These are phyloP conservation scores for Colletotrichum sp. DNA, from an alignment of 2,329 filamentous ascomycete genomes.

Conservation along the genomic window DNA sequence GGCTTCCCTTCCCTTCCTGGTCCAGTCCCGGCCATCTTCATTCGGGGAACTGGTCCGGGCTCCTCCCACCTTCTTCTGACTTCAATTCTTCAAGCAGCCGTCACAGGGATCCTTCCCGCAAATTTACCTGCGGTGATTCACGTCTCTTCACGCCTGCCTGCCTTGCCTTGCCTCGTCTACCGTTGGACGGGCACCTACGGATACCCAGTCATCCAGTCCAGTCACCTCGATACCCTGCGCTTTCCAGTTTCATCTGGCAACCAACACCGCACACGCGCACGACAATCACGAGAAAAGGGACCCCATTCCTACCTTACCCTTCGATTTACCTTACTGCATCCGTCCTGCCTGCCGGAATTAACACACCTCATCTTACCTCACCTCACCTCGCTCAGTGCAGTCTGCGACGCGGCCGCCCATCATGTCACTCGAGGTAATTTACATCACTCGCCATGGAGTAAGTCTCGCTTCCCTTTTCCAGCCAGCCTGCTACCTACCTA, in stretches of 20 bases:
- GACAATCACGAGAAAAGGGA: neutral
- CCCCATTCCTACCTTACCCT: neutral
- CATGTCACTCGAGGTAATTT: constrained; percentile 75
- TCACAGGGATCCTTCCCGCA: neutral
- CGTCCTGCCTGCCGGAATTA: neutral
- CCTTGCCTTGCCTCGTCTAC: neutral
- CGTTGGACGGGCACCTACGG: neutral
- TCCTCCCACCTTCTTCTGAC: constrained; percentile 17
- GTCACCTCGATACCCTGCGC: neutral
- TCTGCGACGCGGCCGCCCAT: neutral
- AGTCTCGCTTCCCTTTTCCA: constrained; percentile 36
- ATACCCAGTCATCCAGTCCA: neutral
- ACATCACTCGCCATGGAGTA: constrained; percentile 78
- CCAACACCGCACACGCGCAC: neutral
- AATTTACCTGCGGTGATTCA: neutral
- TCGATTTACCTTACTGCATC: neutral
- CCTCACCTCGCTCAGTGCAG: neutral
- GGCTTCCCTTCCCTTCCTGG: neutral
- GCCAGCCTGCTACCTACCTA: neutral
- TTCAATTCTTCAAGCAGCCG: constrained; percentile 17
- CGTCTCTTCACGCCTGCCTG: neutral
- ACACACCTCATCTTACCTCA: neutral
- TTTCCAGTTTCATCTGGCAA: neutral
- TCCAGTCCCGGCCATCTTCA: neutral
- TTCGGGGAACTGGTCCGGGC: constrained; percentile 16